These are phyloP conservation scores for Aspergillus fructus DNA, from an alignment of 2,329 filamentous ascomycete genomes.

Conservation along the genomic window DNA sequence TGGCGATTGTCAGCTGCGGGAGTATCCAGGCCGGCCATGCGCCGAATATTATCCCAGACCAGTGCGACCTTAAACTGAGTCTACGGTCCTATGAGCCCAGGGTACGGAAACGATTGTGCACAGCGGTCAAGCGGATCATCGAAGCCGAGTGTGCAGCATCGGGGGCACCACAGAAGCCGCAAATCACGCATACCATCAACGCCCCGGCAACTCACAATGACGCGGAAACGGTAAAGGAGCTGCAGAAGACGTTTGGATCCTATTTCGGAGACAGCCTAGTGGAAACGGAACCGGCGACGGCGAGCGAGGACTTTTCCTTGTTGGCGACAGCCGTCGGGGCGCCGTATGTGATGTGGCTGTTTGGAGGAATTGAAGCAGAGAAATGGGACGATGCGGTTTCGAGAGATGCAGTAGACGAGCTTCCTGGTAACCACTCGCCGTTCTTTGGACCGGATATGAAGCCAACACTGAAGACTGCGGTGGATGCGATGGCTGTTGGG, in stretches of 20 bases:
- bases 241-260: conserved; percentile 46
- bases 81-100: conserved; percentile 37
- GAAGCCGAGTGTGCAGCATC: conserved; percentile 55
- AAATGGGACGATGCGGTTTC: conserved; percentile 50
- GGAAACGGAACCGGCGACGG: conserved; percentile 44
- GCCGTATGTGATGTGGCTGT: conserved; percentile 57
- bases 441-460: conserved; percentile 58
- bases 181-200: conserved; percentile 43
- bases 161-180: conserved; percentile 45
- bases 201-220: conserved; percentile 55
- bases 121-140: conserved; percentile 45
- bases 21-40: conserved; percentile 44
- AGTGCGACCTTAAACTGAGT: conserved; percentile 42
- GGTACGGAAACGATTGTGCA: conserved; percentile 36
- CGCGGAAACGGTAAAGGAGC: conserved; percentile 37
- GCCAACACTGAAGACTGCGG: conserved; percentile 54
- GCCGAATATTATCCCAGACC: conserved; percentile 49
- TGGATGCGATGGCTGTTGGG: conserved; percentile 52
- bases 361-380: conserved; percentile 52
- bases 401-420: conserved; percentile 46
- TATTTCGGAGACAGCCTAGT: conserved; percentile 47
- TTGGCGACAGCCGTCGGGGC: conserved; percentile 51
- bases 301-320: conserved; percentile 59
- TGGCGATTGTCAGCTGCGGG: conserved; percentile 47
- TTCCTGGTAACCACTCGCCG: conserved; percentile 60